Percentiles rank a stretch among this genome's conserved stretches.
Evolutionary conservation across 148 eudicot genomes (phyloP).

Genomic region (Vaccinium corymbosum): DNA sequence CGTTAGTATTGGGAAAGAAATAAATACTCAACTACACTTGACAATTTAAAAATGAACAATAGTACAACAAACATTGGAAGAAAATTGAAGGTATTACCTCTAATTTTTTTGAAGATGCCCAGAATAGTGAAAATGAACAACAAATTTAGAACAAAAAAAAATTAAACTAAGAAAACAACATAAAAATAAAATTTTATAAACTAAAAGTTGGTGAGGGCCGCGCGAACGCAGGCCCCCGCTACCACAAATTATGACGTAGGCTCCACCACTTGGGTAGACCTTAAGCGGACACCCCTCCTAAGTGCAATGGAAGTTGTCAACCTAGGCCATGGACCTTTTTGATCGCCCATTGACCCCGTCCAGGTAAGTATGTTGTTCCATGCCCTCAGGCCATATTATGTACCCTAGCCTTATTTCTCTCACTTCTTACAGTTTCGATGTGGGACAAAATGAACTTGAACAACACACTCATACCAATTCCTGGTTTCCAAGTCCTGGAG

Average conservation of each 20-base stretch:
- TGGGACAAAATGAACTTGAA: neutral
- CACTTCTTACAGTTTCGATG: neutral
- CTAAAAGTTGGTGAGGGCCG: conserved; percentile 37
- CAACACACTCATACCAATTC: neutral
- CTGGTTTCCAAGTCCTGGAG: neutral
- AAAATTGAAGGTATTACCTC: no score
- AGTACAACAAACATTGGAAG: no score
- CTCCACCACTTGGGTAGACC: conserved; percentile 62
- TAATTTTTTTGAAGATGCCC: no score
- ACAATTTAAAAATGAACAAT: no score
- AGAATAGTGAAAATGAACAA: no score
- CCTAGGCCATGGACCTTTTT: conserved; percentile 61
- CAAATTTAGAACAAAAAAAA: no score
- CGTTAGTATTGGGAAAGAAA: no score
- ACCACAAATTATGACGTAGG: conserved; percentile 62
- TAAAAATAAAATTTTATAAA: neutral
- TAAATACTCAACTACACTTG: no score
- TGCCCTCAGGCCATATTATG: neutral
- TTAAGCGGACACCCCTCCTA: conserved; percentile 52
- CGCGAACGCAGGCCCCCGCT: conserved; percentile 69
- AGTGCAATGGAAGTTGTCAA: conserved; percentile 64
- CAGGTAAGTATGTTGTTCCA: conserved; percentile 51
- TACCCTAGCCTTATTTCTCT: neutral
- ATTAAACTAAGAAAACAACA: no score
- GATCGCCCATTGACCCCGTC: conserved; percentile 71